Evolutionary conservation across 2,329 filamentous ascomycete species (phyloP), one percentile per base, ranked within the genome.

Genomic region (Pseudogymnoascus destructans): DNA sequence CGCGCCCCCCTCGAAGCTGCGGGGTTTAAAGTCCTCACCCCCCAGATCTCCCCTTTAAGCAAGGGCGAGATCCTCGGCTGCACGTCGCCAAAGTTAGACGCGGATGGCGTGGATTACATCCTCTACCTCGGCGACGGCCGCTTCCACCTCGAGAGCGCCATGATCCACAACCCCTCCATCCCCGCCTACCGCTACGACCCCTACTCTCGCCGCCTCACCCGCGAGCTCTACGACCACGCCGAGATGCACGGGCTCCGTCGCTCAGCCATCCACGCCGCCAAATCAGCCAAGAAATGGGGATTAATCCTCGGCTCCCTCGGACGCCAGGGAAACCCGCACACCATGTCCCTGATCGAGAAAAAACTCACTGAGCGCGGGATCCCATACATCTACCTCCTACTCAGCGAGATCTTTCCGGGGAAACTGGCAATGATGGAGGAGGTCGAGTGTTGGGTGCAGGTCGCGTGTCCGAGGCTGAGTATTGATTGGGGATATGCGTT

Each of bases 401-500:
- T 98, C 3, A 93, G 87, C 62, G 93, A 98, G 75, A 97, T 98
- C 58, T 96, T 97, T 70, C 93, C 95, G 0, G 91, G 89, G 0
- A 98, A 97, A 74, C 73, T 98, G 63, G 90, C 89, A 0, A 84
- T 93, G 76, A 96, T 98, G 89, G 73, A 75, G 27, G 92, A 97
- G 67, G 88, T 98, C 2, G 92, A 96, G 69, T 95, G 90, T 66
- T 98, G 93, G 93, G 92, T 98, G 36, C 93, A 98, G 73, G 90
- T 98, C 56, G 93, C 93, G 4, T 98, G 93, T 72, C 93, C 93
- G n/a, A 77, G 93, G 55, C 69, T 98, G 69, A 97, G 92, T 71
- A 98, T 98, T 64, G 93, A 98, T 73, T 98, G 93, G 93, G 93
- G 93, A 0, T 97, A 97, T 73, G 93, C 93, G 0, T 98, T 98